These are phyloP conservation scores for Pseudopediastrum boryanum DNA, from an alignment of 139 green algal genomes.

Conservation along the genomic window DNA sequence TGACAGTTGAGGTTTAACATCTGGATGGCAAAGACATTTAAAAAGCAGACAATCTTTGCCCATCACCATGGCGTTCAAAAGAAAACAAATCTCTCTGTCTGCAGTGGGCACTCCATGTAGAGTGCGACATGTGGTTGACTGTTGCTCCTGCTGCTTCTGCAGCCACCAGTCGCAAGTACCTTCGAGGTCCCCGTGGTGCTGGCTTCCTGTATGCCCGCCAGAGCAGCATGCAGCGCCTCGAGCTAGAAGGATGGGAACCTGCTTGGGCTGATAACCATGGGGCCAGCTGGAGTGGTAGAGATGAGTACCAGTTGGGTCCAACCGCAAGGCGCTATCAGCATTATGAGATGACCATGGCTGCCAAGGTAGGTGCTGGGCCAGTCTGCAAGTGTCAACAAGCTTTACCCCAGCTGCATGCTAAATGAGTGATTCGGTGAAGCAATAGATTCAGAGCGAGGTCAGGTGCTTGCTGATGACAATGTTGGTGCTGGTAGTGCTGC, in stretches of 20 bases:
- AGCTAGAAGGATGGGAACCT: slow-evolving; percentile 48
- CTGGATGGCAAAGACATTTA: too few species aligned
- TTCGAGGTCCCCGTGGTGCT: slow-evolving; percentile 61
- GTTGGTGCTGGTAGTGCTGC: neutral
- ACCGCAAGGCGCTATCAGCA: slow-evolving; percentile 63
- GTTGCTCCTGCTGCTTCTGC: neutral
- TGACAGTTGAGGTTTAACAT: too few species aligned
- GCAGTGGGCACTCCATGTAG: too few species aligned
- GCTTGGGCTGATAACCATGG: slow-evolving; percentile 60
- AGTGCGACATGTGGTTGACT: too few species aligned
- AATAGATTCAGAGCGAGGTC: neutral
- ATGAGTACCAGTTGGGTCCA: slow-evolving; percentile 48
- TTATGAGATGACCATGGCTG: slow-evolving; percentile 74
- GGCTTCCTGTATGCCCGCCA: slow-evolving; percentile 69
- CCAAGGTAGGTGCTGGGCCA: slow-evolving; percentile 47
- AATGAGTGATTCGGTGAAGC: neutral
- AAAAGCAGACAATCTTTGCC: too few species aligned
- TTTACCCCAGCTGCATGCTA: too few species aligned
- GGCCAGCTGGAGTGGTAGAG: slow-evolving; percentile 45
- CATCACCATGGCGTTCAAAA: too few species aligned
- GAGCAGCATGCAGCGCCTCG: neutral
- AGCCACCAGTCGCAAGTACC: slow-evolving; percentile 71
- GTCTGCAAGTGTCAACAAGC: too few species aligned
- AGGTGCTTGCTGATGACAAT: too few species aligned
- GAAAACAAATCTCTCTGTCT: too few species aligned